A percentile compares a stretch with the other conserved stretches of the same genome.
These are phyloP conservation scores for Davidsoniella neocaledoniae DNA, from an alignment of 2,329 filamentous ascomycete species.

Conservation along the genomic window DNA sequence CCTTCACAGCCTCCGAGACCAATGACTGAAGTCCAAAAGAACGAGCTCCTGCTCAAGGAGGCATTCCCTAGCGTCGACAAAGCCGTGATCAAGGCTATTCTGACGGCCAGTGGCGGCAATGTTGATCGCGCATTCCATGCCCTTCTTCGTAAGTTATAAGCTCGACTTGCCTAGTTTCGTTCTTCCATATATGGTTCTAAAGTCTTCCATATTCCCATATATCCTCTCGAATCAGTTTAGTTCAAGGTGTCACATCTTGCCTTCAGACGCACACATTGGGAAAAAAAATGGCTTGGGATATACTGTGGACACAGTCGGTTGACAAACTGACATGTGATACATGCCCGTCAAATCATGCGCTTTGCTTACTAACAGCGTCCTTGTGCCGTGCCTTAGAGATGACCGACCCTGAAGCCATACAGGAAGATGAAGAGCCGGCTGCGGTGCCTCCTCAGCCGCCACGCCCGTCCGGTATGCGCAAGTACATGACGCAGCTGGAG, in stretches of 20 bases:
- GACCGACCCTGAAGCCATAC: slow-evolving; percentile 58
- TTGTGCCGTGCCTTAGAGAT: slow-evolving; percentile 34
- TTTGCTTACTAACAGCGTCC: not conserved
- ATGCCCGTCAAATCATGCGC: not conserved
- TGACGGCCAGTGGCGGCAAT: slow-evolving; percentile 69
- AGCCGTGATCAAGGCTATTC: slow-evolving; percentile 69
- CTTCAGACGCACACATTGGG: too few relatives aligned
- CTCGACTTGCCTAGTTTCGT: not conserved
- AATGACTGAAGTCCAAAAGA: slow-evolving; percentile 64
- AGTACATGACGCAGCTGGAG: slow-evolving; percentile 64
- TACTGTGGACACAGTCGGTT: not conserved
- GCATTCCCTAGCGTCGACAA: slow-evolving; percentile 77
- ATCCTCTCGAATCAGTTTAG: not conserved
- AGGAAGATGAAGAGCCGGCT: slow-evolving; percentile 33
- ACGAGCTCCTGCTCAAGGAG: slow-evolving; percentile 75
- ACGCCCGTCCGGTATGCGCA: slow-evolving; percentile 43
- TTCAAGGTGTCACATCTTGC: too few relatives aligned
- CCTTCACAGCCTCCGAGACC: slow-evolving; percentile 79
- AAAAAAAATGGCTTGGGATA: too few relatives aligned
- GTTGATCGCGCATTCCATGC: slow-evolving; percentile 94
- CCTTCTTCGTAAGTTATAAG: slow-evolving; percentile 48
- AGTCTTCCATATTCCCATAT: not conserved
- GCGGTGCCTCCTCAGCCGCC: slow-evolving; percentile 61
- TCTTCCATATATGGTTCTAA: not conserved
- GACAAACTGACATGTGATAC: not conserved